These are phyloP conservation scores for Hymenoscyphus albidus DNA, from an alignment of 2,329 filamentous ascomycete species.

Conservation along the genomic window DNA sequence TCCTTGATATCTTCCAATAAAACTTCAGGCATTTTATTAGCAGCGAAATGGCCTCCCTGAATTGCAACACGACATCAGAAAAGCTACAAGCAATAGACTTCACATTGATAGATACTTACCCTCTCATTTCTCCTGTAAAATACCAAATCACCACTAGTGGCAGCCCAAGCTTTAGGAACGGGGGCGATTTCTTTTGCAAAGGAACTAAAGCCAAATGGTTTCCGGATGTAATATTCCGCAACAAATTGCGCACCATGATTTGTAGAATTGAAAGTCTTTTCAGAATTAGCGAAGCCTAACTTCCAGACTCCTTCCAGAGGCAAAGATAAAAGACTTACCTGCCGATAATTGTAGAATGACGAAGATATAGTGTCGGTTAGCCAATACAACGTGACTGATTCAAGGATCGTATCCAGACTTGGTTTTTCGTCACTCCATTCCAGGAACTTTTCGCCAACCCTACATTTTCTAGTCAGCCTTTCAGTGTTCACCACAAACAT, in stretches of 20 bases:
- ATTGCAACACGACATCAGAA: not conserved
- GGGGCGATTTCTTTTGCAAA: slow-evolving; percentile 43
- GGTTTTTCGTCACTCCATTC: slow-evolving; percentile 40
- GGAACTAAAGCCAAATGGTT: slow-evolving; percentile 44
- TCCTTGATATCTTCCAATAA: slow-evolving; percentile 44
- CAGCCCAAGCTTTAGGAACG: slow-evolving; percentile 38
- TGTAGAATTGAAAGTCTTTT: not conserved
- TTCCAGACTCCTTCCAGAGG: not conserved
- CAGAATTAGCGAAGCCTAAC: not conserved
- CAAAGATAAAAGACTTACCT: slow-evolving; percentile 20
- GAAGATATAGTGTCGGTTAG: slow-evolving; percentile 47
- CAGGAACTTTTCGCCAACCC: slow-evolving; percentile 45
- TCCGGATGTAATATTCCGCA: slow-evolving; percentile 27
- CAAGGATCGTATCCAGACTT: slow-evolving; percentile 44
- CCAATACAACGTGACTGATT: slow-evolving; percentile 52
- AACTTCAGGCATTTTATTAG: slow-evolving; percentile 41
- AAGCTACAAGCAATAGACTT: not conserved
- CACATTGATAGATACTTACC: slow-evolving; percentile 22
- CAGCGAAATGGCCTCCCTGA: slow-evolving; percentile 52
- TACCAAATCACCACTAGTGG: slow-evolving; percentile 38
- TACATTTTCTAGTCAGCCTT: not conserved
- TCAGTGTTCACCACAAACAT: not conserved
- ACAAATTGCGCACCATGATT: not conserved
- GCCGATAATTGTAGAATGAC: slow-evolving; percentile 48
- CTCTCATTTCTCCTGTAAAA: slow-evolving; percentile 37